phyloP scores from a whole-genome alignment of 192 early-diverging fungal species.

The Linnemannia zychae region DNA sequence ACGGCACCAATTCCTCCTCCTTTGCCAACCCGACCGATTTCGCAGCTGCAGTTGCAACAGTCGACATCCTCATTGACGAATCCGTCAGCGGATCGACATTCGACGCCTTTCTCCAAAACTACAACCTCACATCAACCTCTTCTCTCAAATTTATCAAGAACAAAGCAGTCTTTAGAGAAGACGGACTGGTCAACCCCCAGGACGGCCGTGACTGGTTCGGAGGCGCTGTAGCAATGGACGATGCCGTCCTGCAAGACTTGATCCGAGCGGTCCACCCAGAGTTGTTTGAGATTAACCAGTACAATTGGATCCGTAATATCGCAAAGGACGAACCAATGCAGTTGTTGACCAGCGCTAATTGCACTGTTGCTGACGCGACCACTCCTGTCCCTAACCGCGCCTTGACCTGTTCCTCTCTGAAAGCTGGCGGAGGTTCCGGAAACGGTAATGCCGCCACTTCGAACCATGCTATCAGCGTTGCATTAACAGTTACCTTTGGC shows the following conservation, averaged over 20 bases:
- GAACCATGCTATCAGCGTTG: not conserved
- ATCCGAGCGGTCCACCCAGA: conserved; percentile 73
- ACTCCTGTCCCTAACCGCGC: conserved; percentile 33
- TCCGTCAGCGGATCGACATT: conserved; percentile 66
- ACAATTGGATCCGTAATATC: conserved; percentile 81
- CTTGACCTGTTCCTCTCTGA: conserved; percentile 27
- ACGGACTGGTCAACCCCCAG: conserved; percentile 70
- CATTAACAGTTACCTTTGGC: conserved; percentile 18
- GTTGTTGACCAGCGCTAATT: conserved; percentile 62
- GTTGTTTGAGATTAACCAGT: conserved; percentile 59
- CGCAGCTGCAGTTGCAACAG: conserved; percentile 64
- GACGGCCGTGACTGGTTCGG: conserved; percentile 83
- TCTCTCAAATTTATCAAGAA: conserved; percentile 73
- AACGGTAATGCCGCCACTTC: not conserved
- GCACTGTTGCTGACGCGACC: conserved; percentile 63
- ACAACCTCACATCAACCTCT: conserved; percentile 53
- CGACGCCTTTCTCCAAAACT: conserved; percentile 74
- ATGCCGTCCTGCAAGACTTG: conserved; percentile 79
- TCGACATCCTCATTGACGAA: conserved; percentile 81
- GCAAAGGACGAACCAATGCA: conserved; percentile 65
- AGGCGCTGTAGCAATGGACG: conserved; percentile 72
- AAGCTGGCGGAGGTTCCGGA: not conserved
- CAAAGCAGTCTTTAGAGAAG: conserved; percentile 74
- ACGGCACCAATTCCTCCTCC: conserved; percentile 37
- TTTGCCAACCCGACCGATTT: conserved; percentile 63